A percentile compares a stretch with the other conserved stretches of the same genome.
Evolutionary conservation across 495 filamentous ascomycete genomes (phyloP).

Genomic region (Neurospora discreta): DNA sequence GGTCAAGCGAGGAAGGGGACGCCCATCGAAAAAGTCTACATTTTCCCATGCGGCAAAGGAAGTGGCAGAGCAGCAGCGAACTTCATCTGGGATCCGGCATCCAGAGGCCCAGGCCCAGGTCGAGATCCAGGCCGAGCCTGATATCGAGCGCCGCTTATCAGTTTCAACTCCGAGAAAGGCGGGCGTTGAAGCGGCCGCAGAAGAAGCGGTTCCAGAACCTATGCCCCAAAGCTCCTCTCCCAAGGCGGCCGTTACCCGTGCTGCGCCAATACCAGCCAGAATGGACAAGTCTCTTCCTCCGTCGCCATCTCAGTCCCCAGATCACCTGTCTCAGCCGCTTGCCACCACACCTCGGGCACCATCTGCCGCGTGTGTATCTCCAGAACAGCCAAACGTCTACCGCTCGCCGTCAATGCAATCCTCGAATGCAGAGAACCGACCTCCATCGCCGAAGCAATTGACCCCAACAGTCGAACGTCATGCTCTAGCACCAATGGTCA

Average conservation of each 20-base stretch:
- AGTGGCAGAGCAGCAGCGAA: constrained; percentile 5
- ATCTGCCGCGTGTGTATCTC: constrained; percentile 19
- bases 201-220: constrained; percentile 3
- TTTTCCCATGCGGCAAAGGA: constrained; percentile 7
- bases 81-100: neutral
- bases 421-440: constrained; percentile 72
- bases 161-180: neutral
- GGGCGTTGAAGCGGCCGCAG: neutral
- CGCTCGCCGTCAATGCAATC: constrained; percentile 60
- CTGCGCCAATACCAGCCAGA: constrained; percentile 6
- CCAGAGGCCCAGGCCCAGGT: neutral
- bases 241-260: constrained; percentile 5
- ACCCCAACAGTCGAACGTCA: constrained; percentile 21
- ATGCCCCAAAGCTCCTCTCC: neutral
- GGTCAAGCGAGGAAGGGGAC: constrained; percentile 25
- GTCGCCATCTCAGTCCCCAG: constrained; percentile 15
- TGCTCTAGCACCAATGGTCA: constrained; percentile 39
- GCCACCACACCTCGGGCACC: constrained; percentile 26
- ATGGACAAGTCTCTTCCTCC: constrained; percentile 21
- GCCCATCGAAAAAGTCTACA: constrained; percentile 21
- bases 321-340: constrained; percentile 14
- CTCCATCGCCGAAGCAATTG: constrained; percentile 50
- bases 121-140: neutral
- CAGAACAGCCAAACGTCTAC: constrained; percentile 29
- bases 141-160: neutral